A percentile compares a stretch with the other conserved stretches of the same genome.
phyloP scores from a whole-genome alignment of 2,329 filamentous ascomycete genomes.

The Colletotrichum australisinense region DNA sequence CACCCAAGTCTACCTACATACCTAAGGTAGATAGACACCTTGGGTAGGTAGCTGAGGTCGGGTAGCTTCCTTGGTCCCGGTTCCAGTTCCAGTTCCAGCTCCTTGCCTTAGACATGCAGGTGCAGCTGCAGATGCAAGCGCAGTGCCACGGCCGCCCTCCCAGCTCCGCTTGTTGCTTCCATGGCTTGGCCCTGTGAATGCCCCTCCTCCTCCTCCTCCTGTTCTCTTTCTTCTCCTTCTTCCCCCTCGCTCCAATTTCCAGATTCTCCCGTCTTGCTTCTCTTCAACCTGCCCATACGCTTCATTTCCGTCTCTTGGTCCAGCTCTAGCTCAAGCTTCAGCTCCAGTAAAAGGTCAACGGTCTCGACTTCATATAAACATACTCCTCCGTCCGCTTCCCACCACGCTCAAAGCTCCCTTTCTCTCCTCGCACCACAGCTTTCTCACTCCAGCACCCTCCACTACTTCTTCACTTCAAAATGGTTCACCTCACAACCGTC shows the following conservation, averaged over 20 bases:
- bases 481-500: constrained; percentile 34
- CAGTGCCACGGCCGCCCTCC: not conserved
- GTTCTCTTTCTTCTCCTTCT: not conserved
- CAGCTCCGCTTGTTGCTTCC: not conserved
- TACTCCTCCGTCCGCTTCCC: not conserved
- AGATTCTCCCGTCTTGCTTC: too few relatives aligned
- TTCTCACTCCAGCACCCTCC: not conserved
- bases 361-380: constrained; percentile 8
- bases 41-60: too few relatives aligned
- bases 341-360: not conserved
- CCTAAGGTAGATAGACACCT: too few relatives aligned
- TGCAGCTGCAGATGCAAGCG: not conserved
- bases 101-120: not conserved
- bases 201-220: not conserved
- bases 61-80: too few relatives aligned
- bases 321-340: not conserved
- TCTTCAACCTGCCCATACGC: not conserved
- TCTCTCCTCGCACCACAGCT: not conserved
- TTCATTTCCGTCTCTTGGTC: not conserved
- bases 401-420: not conserved
- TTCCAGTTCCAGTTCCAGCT: not conserved
- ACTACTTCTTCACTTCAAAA: not conserved
- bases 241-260: not conserved
- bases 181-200: not conserved
- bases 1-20: too few relatives aligned